These are phyloP conservation scores for Chalciporus sphaerocephalus DNA, from an alignment of 768 basidiomycete species.

Conservation along the genomic window DNA sequence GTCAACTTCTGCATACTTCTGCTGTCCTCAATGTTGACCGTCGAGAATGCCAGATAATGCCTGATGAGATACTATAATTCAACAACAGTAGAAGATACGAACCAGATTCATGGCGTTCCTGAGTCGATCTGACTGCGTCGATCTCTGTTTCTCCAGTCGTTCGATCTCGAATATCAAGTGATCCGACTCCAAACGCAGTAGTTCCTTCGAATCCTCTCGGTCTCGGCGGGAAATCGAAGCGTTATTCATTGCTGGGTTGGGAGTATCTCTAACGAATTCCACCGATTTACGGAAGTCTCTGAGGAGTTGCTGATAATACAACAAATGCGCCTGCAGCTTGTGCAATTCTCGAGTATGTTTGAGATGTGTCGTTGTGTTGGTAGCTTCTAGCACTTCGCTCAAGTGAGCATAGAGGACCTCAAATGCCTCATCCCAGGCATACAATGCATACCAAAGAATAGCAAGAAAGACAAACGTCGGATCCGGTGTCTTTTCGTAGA, in stretches of 20 bases:
- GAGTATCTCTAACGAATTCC: slow-evolving; percentile 44
- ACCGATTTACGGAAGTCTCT: slow-evolving; percentile 52
- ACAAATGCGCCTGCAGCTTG: slow-evolving; percentile 52
- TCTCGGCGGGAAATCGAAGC: slow-evolving; percentile 8
- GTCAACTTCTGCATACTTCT: slow-evolving; percentile 50
- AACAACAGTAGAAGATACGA: not conserved
- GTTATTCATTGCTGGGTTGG: slow-evolving; percentile 44
- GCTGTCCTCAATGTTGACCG: slow-evolving; percentile 57
- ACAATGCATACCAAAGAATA: slow-evolving; percentile 55
- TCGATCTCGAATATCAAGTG: slow-evolving; percentile 43
- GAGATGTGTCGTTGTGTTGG: slow-evolving; percentile 36
- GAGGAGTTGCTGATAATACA: slow-evolving; percentile 52
- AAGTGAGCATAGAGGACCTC: slow-evolving; percentile 51
- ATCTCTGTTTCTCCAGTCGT: slow-evolving; percentile 29
- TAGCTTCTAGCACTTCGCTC: slow-evolving; percentile 42
- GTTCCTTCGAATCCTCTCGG: slow-evolving; percentile 1
- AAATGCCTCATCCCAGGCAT: slow-evolving; percentile 59
- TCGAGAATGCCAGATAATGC: slow-evolving; percentile 48
- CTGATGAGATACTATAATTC: not conserved
- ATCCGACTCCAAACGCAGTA: slow-evolving; percentile 17
- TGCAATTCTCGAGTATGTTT: slow-evolving; percentile 50
- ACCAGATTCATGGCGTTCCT: slow-evolving; percentile 33
- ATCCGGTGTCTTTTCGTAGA: slow-evolving; percentile 30
- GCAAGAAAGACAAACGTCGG: slow-evolving; percentile 35
- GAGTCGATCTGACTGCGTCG: slow-evolving; percentile 26